Evolutionary conservation across 768 basidiomycete genomes (phyloP), one percentile per base, ranked within the genome.

Genomic region (Boletellus emodensis): DNA sequence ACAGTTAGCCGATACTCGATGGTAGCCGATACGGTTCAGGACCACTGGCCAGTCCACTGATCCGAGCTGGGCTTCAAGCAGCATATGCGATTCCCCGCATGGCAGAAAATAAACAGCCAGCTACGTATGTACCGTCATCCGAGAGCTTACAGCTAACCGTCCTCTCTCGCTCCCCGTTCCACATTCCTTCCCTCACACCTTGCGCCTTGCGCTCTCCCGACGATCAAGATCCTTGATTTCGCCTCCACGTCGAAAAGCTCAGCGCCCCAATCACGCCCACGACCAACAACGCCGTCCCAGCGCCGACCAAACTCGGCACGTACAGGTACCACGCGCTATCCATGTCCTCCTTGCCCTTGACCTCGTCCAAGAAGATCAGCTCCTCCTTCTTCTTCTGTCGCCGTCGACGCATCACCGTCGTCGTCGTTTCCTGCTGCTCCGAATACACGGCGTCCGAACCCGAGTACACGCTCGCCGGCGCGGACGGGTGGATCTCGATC

Each of bases 251-350:
- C 24, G 87, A 87, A 63, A 91, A 80, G 54, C 87, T 87, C 56
- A 91, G 67, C 6, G 85, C 85, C 3, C 88, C 87, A 18, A 90
- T 83, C 33, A 87, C 83, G 0, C 86, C 85, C 18, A 88, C 83
- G 18, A 90, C 85, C 38, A 90, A 74, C 48, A 91, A 62, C 39
- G 89, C 89, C 18, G 88, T 90, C n/a, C 88, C 89, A 22, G 88
- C 89, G 9, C 89, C 89, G 7, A 91, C 82, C 54, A 91, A 65
- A 22, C 86, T 83, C 4, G 89, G 89, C 36, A 91, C 71, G 52
- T 88, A 87, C 43, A 90, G 59, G 59, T 88, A 90, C 89, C 89
- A 91, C 20, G 86, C 76, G 65, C 74, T 79, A 48, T 89, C 86
- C 35, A 84, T 72, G 33, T 84, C 82, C 18, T 81, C 80, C 44